A percentile compares a stretch with the other conserved stretches of the same genome.
Conservation (phyloP, 1,139 yeast species). For the Scheffersomyces segobiensis region DNA sequence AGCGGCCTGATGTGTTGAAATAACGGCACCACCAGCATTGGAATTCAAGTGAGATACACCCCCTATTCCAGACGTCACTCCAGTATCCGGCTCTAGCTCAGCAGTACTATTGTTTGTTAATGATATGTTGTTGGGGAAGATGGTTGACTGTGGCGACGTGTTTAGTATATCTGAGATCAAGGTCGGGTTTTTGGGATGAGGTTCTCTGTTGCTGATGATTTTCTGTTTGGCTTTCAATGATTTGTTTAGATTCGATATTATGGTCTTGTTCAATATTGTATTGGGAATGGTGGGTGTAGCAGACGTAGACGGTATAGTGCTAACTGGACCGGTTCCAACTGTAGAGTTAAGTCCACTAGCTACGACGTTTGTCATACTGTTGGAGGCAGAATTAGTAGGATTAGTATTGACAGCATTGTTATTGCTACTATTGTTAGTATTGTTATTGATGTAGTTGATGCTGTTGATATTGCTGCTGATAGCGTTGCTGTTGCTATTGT, state of each 20-base stretch:
- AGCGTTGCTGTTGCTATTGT: background rate
- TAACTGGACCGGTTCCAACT: background rate
- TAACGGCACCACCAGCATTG: background rate
- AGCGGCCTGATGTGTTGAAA: background rate
- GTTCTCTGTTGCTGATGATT: slow-evolving; percentile 37
- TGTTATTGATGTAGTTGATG: background rate
- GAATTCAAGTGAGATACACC: background rate
- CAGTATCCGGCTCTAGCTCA: background rate
- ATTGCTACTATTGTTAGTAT: background rate
- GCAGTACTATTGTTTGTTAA: background rate
- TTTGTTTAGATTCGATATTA: slow-evolving; percentile 39
- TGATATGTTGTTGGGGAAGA: slow-evolving; percentile 23
- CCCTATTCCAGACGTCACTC: background rate
- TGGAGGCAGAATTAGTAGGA: background rate
- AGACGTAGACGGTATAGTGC: slow-evolving; percentile 2
- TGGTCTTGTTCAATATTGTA: slow-evolving; percentile 25
- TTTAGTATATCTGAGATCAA: slow-evolving; percentile 36
- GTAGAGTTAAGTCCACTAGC: background rate
- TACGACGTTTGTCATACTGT: background rate
- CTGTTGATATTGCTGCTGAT: background rate
- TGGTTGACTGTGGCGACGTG: slow-evolving; percentile 32
- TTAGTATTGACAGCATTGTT: background rate
- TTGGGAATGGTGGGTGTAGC: slow-evolving; percentile 3
- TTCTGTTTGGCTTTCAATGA: slow-evolving; percentile 44
- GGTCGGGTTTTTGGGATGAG: slow-evolving; percentile 37